Evolutionary conservation across 352 stramenopile species (phyloP).

Genomic region (Phytophthora pistaciae): DNA sequence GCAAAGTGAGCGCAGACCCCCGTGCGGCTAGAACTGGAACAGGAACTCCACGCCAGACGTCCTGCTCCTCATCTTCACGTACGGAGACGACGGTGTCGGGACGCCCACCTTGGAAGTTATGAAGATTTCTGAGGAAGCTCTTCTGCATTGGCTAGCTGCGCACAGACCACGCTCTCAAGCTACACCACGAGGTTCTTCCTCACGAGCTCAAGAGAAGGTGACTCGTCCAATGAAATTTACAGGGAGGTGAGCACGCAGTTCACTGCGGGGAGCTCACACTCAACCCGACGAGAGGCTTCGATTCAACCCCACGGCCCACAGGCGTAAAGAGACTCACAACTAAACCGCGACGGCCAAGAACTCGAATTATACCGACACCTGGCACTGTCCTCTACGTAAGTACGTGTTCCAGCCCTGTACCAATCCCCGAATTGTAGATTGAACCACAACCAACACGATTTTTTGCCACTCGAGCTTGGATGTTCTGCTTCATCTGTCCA

Average conservation of each 20-base stretch:
- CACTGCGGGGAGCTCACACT: not conserved
- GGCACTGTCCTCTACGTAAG: not conserved
- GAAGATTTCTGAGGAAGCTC: constrained; percentile 44
- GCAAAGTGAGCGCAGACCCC: not conserved
- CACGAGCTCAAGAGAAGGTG: constrained; percentile 8
- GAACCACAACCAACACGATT: not conserved
- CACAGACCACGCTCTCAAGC: constrained; percentile 5
- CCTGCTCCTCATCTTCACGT: constrained; percentile 20
- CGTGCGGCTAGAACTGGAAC: constrained; percentile 8
- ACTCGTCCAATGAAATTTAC: not conserved
- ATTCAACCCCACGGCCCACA: not conserved
- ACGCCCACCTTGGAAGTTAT: constrained; percentile 46
- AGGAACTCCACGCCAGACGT: constrained; percentile 17
- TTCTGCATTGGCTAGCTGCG: constrained; percentile 37
- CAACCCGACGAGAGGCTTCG: not conserved
- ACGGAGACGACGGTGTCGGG: constrained; percentile 15
- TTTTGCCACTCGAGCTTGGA: not conserved
- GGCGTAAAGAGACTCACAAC: not conserved
- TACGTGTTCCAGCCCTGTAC: not conserved
- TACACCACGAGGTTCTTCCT: constrained; percentile 27
- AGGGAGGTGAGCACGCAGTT: not conserved
- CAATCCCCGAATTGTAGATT: constrained; percentile 18
- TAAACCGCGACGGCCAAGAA: not conserved
- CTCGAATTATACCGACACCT: not conserved
- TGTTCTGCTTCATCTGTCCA: constrained; percentile 3